Conservation (phyloP, 139 green algal genomes). For the Picochlorum costavermella region DNA sequence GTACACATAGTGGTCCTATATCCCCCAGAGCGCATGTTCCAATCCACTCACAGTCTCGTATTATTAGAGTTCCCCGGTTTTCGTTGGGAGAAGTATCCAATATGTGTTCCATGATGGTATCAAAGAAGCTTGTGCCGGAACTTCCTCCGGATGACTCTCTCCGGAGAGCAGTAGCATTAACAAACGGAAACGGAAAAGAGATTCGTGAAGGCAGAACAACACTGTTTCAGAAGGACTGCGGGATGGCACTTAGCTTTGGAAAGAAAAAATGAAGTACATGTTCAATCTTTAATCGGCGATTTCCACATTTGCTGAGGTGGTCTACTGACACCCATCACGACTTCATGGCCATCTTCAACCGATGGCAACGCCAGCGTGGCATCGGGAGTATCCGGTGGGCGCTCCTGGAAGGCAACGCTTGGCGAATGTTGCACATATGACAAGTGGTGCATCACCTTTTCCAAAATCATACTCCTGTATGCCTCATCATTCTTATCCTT, state of each 20-base stretch:
- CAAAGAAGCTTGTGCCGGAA: background rate
- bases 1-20: background rate
- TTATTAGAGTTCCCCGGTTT: conserved; percentile 10
- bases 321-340: background rate
- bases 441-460: conserved; percentile 23
- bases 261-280: background rate
- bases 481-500: conserved; percentile 42
- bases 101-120: background rate
- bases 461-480: conserved; percentile 34
- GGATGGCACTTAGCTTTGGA: background rate
- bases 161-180: background rate
- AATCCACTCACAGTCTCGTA: background rate
- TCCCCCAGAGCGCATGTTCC: background rate
- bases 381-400: conserved; percentile 23
- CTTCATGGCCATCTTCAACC: background rate
- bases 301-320: background rate
- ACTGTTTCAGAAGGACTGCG: conserved; percentile 3
- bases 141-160: background rate
- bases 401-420: conserved; percentile 34
- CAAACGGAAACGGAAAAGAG: conserved; percentile 14
- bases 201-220: background rate
- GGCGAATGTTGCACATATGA: conserved; percentile 16
- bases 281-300: background rate
- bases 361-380: background rate
- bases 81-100: conserved; percentile 2